phyloP scores from a whole-genome alignment of 805 yeast genomes.

The Yarrowia divulgata region DNA sequence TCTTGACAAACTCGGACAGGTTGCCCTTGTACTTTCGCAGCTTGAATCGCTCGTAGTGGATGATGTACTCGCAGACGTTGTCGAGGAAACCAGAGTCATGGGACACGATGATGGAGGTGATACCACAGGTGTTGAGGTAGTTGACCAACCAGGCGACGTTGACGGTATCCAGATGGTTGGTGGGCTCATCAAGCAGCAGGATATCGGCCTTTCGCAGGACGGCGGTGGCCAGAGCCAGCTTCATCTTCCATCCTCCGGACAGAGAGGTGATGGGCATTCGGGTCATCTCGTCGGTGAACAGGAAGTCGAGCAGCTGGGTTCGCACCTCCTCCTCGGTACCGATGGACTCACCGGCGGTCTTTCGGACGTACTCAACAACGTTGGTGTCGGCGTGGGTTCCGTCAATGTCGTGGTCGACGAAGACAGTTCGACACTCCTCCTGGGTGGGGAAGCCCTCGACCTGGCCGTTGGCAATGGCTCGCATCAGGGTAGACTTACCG shows the following conservation, averaged over 20 bases:
- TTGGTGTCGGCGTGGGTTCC: slow-evolving; percentile 97
- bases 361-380: slow-evolving; percentile 89
- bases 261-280: slow-evolving; percentile 92
- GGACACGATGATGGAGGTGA: slow-evolving; percentile 97
- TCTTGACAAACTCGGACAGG: slow-evolving; percentile 97
- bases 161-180: slow-evolving; percentile 99
- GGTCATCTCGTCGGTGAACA: slow-evolving; percentile 93
- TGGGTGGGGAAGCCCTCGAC: slow-evolving; percentile 99
- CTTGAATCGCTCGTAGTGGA: slow-evolving; percentile 99
- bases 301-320: slow-evolving; percentile 84
- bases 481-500: slow-evolving; percentile 98
- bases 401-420: slow-evolving; percentile 99
- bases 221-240: slow-evolving; percentile 98
- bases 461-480: slow-evolving; percentile 97
- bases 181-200: slow-evolving; percentile 98
- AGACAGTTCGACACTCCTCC: slow-evolving; percentile 98
- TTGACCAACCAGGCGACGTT: slow-evolving; percentile 99
- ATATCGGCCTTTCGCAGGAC: slow-evolving; percentile 98
- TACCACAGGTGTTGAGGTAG: slow-evolving; percentile 98
- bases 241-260: slow-evolving; percentile 99
- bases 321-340: slow-evolving; percentile 76
- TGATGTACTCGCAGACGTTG: slow-evolving; percentile 95
- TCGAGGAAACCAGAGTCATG: slow-evolving; percentile 99
- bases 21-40: slow-evolving; percentile 99
- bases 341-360: slow-evolving; percentile 77